These are phyloP conservation scores for Mitragyna speciosa DNA, from an alignment of 257 asterid genomes.

Conservation along the genomic window DNA sequence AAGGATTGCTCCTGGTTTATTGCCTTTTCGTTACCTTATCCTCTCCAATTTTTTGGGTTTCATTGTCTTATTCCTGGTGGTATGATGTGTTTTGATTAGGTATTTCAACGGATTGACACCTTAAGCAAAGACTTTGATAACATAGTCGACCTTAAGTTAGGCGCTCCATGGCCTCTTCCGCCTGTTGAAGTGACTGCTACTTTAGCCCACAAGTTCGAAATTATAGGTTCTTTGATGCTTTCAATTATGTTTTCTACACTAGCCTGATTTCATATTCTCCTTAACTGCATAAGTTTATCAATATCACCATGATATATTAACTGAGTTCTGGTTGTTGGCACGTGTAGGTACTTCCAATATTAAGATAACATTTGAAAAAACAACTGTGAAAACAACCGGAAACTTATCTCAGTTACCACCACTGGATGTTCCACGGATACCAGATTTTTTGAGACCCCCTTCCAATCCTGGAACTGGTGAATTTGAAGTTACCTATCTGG, in stretches of 20 bases:
- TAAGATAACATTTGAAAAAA: conserved; percentile 79
- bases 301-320: background rate
- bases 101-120: conserved; percentile 87
- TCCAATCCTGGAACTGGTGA: conserved; percentile 77
- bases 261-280: background rate
- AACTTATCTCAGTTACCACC: conserved; percentile 84
- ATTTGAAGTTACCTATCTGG: conserved; percentile 81
- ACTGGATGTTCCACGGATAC: conserved; percentile 71
- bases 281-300: background rate
- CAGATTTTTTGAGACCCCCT: conserved; percentile 67
- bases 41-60: background rate
- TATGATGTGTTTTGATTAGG: conserved; percentile 40
- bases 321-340: conserved; percentile 11
- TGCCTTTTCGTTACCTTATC: too few species aligned
- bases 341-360: conserved; percentile 51
- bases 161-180: conserved; percentile 93
- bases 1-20: background rate
- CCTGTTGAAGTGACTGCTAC: conserved; percentile 82
- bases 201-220: conserved; percentile 87
- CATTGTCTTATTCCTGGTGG: conserved; percentile 8
- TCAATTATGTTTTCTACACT: background rate
- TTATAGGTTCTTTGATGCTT: conserved; percentile 48
- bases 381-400: conserved; percentile 78
- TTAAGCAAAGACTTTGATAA: conserved; percentile 88
- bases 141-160: conserved; percentile 84